Conservation (phyloP, 306 rosid genomes). For the Arachis hypogaea region DNA sequence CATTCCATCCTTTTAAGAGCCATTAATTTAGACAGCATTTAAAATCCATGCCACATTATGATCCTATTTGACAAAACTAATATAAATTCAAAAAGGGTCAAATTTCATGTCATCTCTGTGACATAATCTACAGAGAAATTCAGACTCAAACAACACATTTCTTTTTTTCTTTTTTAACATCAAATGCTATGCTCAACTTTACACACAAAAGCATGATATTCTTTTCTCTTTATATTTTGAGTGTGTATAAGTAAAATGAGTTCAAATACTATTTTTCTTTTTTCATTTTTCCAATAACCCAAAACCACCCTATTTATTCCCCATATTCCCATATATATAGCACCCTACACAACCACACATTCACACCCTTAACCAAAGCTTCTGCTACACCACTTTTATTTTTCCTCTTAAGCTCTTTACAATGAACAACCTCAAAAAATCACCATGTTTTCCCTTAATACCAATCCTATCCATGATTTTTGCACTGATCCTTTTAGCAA, state of each 20-base stretch:
- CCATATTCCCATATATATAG: not conserved
- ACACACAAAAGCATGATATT: too few species aligned
- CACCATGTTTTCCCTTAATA: conserved; percentile 1
- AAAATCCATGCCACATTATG: conserved; percentile 19
- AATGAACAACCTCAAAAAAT: conserved; percentile 25
- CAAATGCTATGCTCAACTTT: not conserved
- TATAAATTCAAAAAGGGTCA: conserved; percentile 1
- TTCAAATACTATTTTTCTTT: not conserved
- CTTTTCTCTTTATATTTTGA: too few species aligned
- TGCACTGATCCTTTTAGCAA: not conserved
- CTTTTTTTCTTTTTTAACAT: not conserved
- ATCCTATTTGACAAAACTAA: not conserved
- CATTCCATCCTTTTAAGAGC: not conserved
- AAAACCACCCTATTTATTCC: too few species aligned
- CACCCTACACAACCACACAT: conserved; percentile 28
- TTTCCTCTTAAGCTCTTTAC: not conserved
- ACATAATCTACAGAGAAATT: not conserved
- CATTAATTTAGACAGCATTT: conserved; percentile 18
- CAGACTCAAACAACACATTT: too few species aligned
- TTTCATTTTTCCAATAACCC: too few species aligned
- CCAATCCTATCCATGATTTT: not conserved
- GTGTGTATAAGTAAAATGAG: too few species aligned
- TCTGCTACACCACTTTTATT: not conserved
- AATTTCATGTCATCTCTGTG: conserved; percentile 13
- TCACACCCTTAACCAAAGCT: not conserved